These are phyloP conservation scores for Dothidotthia symphoricarpi DNA, from an alignment of 2,329 filamentous ascomycete species.

Conservation along the genomic window DNA sequence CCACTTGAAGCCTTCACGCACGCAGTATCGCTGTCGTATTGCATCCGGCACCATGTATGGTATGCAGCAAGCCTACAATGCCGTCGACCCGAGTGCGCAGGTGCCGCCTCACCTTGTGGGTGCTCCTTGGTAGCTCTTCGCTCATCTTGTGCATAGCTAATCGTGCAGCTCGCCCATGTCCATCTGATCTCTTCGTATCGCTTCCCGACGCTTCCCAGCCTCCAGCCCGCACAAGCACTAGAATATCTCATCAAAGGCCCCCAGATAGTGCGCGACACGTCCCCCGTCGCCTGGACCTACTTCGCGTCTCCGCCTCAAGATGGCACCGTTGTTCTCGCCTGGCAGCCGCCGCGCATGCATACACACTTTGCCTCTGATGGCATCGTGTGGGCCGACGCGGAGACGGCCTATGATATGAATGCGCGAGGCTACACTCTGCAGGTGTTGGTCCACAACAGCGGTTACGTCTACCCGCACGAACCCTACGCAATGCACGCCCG, in stretches of 20 bases:
- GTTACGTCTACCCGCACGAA: conserved; percentile 73
- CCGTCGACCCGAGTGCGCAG: conserved; percentile 36
- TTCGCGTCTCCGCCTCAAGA: conserved; percentile 73
- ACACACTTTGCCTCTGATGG: conserved; percentile 85
- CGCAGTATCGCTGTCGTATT: conserved; percentile 31
- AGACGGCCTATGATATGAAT: conserved; percentile 74
- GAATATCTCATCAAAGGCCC: conserved; percentile 82
- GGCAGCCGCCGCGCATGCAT: conserved; percentile 73
- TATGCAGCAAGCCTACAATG: conserved; percentile 36
- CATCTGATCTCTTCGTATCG: conserved; percentile 83
- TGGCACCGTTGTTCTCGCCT: conserved; percentile 79
- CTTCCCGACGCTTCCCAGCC: conserved; percentile 70
- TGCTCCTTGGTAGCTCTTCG: conserved; percentile 8
- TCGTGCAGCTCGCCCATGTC: conserved; percentile 72
- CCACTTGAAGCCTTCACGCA: not conserved
- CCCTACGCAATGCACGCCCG: conserved; percentile 73
- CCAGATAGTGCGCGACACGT: conserved; percentile 77
- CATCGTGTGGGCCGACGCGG: conserved; percentile 82
- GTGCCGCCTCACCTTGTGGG: conserved; percentile 37
- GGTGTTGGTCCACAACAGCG: conserved; percentile 77
- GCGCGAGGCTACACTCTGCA: conserved; percentile 76
- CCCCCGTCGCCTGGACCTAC: conserved; percentile 92
- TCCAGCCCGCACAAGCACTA: conserved; percentile 74
- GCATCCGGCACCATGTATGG: conserved; percentile 29
- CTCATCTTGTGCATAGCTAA: conserved; percentile 15